Percentiles rank a stretch among this genome's conserved stretches.
phyloP scores from a whole-genome alignment of 208 protist species.

The Leishmania amazonensis region DNA sequence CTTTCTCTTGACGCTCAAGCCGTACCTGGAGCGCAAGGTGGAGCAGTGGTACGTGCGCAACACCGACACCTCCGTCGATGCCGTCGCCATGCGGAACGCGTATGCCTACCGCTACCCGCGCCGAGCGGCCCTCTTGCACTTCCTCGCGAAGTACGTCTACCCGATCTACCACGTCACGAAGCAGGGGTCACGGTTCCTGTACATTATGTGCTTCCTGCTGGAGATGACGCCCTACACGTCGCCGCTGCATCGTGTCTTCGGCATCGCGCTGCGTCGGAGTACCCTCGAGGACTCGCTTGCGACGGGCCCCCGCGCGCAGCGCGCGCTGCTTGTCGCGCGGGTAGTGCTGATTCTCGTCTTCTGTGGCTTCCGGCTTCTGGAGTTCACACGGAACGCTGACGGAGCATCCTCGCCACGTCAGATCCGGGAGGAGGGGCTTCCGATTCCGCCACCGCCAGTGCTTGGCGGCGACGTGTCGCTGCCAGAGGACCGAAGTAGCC shows the following conservation, averaged over 20 bases:
- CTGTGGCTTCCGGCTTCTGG: constrained; percentile 64
- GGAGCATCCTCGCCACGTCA: constrained; percentile 13
- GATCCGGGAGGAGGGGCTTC: constrained; percentile 40
- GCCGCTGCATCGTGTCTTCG: constrained; percentile 54
- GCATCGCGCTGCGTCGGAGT: constrained; percentile 55
- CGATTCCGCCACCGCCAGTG: constrained; percentile 67
- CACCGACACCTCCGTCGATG: constrained; percentile 51
- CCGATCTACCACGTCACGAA: constrained; percentile 54
- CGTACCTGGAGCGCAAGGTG: constrained; percentile 56
- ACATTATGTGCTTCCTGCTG: constrained; percentile 60
- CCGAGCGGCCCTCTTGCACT: constrained; percentile 36
- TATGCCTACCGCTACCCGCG: constrained; percentile 47
- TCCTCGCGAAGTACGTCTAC: constrained; percentile 54
- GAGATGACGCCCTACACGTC: constrained; percentile 75
- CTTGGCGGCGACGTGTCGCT: constrained; percentile 59
- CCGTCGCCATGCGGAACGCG: constrained; percentile 46
- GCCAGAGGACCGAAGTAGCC: constrained; percentile 17
- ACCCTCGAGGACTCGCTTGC: constrained; percentile 44
- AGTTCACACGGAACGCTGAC: constrained; percentile 47
- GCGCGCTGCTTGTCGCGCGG: constrained; percentile 54
- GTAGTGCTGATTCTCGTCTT: constrained; percentile 69
- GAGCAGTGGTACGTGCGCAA: constrained; percentile 50
- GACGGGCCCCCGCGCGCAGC: constrained; percentile 39
- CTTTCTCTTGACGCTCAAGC: constrained; percentile 61
- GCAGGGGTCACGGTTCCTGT: constrained; percentile 43